Evolutionary conservation across 2,329 filamentous ascomycete genomes (phyloP).

Genomic region (Penicillium sumatraense): DNA sequence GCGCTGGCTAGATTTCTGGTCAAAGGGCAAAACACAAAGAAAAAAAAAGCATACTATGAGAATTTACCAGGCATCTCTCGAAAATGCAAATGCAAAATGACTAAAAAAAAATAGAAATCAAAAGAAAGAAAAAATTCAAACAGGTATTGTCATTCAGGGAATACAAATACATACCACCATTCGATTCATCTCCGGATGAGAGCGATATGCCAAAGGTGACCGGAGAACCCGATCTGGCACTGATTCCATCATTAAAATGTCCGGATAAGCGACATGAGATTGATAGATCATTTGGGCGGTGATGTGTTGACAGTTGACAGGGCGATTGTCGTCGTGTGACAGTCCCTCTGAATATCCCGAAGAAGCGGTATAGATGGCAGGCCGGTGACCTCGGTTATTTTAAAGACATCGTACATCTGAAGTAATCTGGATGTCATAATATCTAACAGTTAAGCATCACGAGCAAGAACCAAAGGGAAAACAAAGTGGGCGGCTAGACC

Average conservation of each 20-base stretch:
- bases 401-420: neutral
- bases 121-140: neutral
- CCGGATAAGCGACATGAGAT: neutral
- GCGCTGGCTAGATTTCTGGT: neutral
- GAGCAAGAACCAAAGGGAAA: slow-evolving; percentile 1
- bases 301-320: slow-evolving; percentile 25
- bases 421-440: neutral
- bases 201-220: slow-evolving; percentile 7
- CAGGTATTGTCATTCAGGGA: slow-evolving; percentile 3
- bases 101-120: too few species aligned
- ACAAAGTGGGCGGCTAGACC: slow-evolving; percentile 1
- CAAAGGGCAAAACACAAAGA: neutral
- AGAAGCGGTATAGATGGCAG: slow-evolving; percentile 13
- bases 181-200: neutral
- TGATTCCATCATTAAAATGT: neutral
- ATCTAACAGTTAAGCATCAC: slow-evolving; percentile 6
- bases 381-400: slow-evolving; percentile 1
- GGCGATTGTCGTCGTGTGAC: slow-evolving; percentile 25
- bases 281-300: slow-evolving; percentile 10
- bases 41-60: neutral
- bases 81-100: neutral
- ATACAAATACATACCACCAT: slow-evolving; percentile 8
- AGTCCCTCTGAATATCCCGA: slow-evolving; percentile 14
- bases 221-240: slow-evolving; percentile 8
- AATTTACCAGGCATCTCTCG: neutral